These are phyloP conservation scores for Combretum micranthum DNA, from an alignment of 345 rosid genomes.

Conservation along the genomic window DNA sequence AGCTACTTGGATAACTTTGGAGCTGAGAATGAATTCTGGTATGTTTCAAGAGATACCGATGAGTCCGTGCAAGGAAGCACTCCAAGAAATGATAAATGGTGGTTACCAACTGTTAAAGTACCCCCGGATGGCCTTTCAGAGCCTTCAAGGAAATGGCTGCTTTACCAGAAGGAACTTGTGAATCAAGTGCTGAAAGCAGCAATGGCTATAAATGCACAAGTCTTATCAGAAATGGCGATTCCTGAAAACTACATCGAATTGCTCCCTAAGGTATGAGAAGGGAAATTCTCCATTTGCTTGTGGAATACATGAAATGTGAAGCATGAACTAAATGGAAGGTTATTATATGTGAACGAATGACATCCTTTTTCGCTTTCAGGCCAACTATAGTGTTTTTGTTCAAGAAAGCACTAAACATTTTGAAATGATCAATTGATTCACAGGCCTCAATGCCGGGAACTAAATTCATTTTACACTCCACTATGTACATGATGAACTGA, in stretches of 20 bases:
- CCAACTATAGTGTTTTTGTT: too few relatives aligned
- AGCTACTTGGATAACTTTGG: slow-evolving; percentile 63
- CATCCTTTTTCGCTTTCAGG: too few relatives aligned
- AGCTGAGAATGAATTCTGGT: slow-evolving; percentile 76
- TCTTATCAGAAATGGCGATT: slow-evolving; percentile 79
- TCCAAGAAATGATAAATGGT: slow-evolving; percentile 71
- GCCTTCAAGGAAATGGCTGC: slow-evolving; percentile 50
- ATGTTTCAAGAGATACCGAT: slow-evolving; percentile 45
- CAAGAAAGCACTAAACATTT: too few relatives aligned
- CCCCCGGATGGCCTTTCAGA: slow-evolving; percentile 69
- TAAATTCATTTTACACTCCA: too few relatives aligned
- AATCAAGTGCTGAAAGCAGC: slow-evolving; percentile 95
- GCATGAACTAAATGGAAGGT: too few relatives aligned
- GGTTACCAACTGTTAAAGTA: slow-evolving; percentile 85
- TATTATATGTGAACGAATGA: too few relatives aligned
- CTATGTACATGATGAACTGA: too few relatives aligned
- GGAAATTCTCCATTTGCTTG: not conserved
- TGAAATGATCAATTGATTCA: too few relatives aligned
- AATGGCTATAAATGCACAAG: slow-evolving; percentile 92
- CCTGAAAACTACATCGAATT: slow-evolving; percentile 87
- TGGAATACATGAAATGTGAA: too few relatives aligned
- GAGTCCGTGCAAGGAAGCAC: slow-evolving; percentile 52
- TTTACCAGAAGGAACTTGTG: slow-evolving; percentile 85
- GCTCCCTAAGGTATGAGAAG: slow-evolving; percentile 70
- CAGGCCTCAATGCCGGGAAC: too few relatives aligned